Conservation (phyloP, 306 rosid genomes). For the Malus sylvestris region DNA sequence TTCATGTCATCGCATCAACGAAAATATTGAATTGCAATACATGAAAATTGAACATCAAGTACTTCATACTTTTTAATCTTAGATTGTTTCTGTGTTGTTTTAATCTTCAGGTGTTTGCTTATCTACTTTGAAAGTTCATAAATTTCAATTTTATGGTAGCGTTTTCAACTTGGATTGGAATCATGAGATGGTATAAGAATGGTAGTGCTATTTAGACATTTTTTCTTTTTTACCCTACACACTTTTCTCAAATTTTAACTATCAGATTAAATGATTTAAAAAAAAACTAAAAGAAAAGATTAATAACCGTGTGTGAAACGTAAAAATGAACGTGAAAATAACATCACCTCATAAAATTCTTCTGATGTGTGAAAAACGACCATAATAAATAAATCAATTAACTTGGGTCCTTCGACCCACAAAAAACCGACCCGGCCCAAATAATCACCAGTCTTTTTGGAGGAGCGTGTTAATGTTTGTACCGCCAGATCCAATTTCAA, state of each 20-base stretch:
- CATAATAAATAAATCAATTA: too few species aligned
- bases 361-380: too few species aligned
- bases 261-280: too few species aligned
- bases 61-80: not conserved
- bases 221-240: too few species aligned
- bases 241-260: too few species aligned
- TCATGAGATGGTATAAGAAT: too few species aligned
- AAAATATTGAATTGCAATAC: not conserved
- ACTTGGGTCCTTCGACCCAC: not conserved
- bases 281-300: too few species aligned
- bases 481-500: slow-evolving; percentile 57
- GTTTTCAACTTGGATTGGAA: not conserved
- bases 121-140: too few species aligned
- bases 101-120: not conserved
- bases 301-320: fast-evolving
- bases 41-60: not conserved
- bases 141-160: too few species aligned
- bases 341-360: too few species aligned
- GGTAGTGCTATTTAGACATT: too few species aligned
- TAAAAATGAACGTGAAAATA: fast-evolving
- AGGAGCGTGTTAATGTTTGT: slow-evolving; percentile 22
- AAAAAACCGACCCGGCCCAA: slow-evolving; percentile 18
- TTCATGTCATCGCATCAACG: not conserved
- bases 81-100: not conserved
- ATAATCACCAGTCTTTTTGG: slow-evolving; percentile 4